phyloP scores from a whole-genome alignment of 1,284 basidiomycete species.

The Bjerkandera adusta region DNA sequence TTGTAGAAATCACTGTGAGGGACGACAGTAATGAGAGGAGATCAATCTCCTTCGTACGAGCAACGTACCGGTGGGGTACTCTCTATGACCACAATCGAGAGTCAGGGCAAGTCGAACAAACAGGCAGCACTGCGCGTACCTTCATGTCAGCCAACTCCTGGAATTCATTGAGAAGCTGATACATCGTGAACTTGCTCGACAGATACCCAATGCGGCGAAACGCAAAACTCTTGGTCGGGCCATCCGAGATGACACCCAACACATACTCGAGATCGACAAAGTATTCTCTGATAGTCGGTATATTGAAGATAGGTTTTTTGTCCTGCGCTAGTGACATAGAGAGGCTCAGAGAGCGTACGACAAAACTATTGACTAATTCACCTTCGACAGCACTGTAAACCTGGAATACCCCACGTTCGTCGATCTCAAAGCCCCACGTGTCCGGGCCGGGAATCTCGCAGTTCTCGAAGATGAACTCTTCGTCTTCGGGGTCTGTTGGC shows the following conservation, averaged over 20 bases:
- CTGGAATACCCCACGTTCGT: constrained; percentile 86
- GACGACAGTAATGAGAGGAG: not conserved
- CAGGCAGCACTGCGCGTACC: constrained; percentile 39
- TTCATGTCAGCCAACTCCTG: constrained; percentile 98
- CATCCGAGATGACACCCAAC: constrained; percentile 84
- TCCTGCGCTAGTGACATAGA: constrained; percentile 23
- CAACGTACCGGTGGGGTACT: constrained; percentile 68
- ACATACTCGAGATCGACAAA: constrained; percentile 96
- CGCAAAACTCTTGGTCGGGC: constrained; percentile 95
- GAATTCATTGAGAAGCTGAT: constrained; percentile 90
- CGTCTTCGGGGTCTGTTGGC: constrained; percentile 39
- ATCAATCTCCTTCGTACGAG: not conserved
- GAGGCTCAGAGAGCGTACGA: not conserved
- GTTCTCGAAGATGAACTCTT: constrained; percentile 66
- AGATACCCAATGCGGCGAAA: constrained; percentile 93
- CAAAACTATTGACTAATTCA: constrained; percentile 18
- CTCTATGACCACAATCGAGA: constrained; percentile 37
- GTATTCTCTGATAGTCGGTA: constrained; percentile 91
- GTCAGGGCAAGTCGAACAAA: not conserved
- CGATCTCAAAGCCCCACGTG: constrained; percentile 66
- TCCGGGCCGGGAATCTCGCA: constrained; percentile 71
- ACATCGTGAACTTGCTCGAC: constrained; percentile 95
- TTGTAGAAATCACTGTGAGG: constrained; percentile 93
- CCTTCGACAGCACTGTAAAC: constrained; percentile 57
- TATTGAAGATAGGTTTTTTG: constrained; percentile 66